Percentiles rank a stretch among this genome's conserved stretches.
Evolutionary conservation across 306 rosid genomes (phyloP).

Genomic region (Coriaria nepalensis): DNA sequence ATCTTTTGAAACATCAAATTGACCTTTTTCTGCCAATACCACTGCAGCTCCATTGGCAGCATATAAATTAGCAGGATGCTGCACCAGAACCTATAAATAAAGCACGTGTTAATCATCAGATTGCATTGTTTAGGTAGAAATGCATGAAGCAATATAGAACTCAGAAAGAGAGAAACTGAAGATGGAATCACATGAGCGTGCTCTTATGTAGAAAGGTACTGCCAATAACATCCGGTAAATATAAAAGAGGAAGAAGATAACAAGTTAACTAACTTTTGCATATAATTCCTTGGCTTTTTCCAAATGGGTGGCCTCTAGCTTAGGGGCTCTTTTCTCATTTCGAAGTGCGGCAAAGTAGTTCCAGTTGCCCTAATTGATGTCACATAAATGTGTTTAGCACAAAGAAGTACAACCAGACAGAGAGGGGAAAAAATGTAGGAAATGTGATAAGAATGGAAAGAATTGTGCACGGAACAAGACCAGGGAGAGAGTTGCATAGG

Average conservation of each 20-base stretch:
- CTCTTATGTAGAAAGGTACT: too few species aligned
- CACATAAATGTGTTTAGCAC: conserved; percentile 3
- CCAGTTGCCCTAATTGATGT: conserved; percentile 82
- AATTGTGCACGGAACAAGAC: conserved; percentile 29
- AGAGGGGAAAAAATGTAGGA: background rate
- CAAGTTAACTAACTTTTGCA: conserved; percentile 38
- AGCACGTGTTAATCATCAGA: conserved; percentile 14
- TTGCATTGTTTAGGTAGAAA: conserved; percentile 6
- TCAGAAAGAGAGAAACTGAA: conserved; percentile 2
- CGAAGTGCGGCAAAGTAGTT: conserved; percentile 98
- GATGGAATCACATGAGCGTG: background rate
- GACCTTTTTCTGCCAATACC: conserved; percentile 94
- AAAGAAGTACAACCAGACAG: background rate
- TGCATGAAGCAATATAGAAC: background rate
- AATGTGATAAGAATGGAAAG: conserved; percentile 14
- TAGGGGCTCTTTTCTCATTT: conserved; percentile 93
- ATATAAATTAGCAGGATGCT: conserved; percentile 84
- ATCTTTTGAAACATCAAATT: conserved; percentile 82
- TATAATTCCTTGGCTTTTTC: conserved; percentile 96
- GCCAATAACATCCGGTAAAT: too few species aligned
- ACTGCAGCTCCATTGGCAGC: conserved; percentile 99
- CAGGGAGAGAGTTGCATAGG: conserved; percentile 84
- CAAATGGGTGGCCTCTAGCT: conserved; percentile 97
- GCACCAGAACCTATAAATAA: conserved; percentile 64
- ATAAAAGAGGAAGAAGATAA: conserved; percentile 8